phyloP scores from a whole-genome alignment of 1,139 yeast genomes.

The Kurtzmaniella quercitrusa region DNA sequence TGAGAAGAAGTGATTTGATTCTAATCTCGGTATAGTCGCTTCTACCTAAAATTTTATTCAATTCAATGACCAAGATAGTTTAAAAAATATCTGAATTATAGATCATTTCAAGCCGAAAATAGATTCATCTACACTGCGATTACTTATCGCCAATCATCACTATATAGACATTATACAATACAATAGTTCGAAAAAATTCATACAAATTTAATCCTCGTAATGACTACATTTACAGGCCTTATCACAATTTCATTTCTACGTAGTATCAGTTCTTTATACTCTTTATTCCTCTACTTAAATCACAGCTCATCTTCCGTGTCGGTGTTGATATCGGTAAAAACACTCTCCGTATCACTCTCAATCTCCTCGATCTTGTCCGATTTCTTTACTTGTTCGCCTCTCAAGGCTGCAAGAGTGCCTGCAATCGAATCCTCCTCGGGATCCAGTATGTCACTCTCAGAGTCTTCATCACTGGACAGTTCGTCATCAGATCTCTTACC shows the following conservation, averaged over 20 bases:
- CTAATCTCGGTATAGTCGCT: no score
- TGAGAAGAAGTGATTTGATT: not conserved
- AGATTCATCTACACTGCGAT: no score
- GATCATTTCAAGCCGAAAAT: no score
- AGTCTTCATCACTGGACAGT: conserved; percentile 26
- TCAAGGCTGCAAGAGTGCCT: conserved; percentile 60
- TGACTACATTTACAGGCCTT: no score
- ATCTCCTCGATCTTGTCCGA: conserved; percentile 21
- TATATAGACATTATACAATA: no score
- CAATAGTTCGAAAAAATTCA: no score
- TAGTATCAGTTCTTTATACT: not conserved
- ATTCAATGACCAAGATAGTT: no score
- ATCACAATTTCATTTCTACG: no score
- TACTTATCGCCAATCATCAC: no score
- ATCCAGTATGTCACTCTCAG: conserved; percentile 57
- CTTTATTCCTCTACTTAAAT: not conserved
- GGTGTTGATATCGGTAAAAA: conserved; percentile 46
- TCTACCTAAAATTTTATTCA: no score
- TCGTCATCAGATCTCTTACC: conserved; percentile 16
- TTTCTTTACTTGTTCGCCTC: conserved; percentile 48
- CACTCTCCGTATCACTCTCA: conserved; percentile 36
- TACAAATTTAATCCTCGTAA: no score
- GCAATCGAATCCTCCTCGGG: conserved; percentile 65
- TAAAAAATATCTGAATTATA: no score
- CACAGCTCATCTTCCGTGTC: conserved; percentile 48